phyloP scores from a whole-genome alignment of 2,329 filamentous ascomycete species.

The Calonectria honghensis region DNA sequence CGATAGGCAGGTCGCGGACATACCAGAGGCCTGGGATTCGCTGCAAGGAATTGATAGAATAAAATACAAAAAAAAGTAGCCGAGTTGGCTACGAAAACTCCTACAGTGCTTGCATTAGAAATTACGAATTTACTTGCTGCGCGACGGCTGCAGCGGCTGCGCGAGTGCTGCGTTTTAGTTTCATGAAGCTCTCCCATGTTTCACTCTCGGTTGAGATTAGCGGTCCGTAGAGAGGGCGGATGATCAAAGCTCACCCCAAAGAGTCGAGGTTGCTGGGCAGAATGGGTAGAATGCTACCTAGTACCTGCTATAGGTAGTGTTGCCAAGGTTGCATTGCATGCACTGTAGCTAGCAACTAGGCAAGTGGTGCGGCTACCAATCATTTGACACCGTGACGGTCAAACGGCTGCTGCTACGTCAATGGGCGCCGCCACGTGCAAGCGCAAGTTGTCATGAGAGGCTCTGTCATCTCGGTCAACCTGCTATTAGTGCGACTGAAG shows the following conservation, averaged over 20 bases:
- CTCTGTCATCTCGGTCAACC: not conserved
- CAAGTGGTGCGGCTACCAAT: slow-evolving; percentile 44
- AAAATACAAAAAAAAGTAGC: not conserved
- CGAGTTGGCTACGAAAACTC: not conserved
- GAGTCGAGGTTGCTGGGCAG: not conserved
- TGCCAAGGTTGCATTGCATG: slow-evolving; percentile 11
- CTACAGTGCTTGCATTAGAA: not conserved
- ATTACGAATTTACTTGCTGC: not conserved
- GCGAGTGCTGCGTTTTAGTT: slow-evolving; percentile 7
- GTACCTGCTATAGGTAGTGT: slow-evolving; percentile 2
- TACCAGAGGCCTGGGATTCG: slow-evolving; percentile 1
- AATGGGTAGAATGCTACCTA: not conserved
- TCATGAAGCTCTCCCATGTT: slow-evolving; percentile 8
- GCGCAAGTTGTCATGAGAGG: slow-evolving; percentile 36
- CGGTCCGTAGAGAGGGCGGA: not conserved
- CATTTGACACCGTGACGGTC: slow-evolving; percentile 48
- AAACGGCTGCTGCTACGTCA: not conserved
- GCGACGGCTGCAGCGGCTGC: slow-evolving; percentile 4
- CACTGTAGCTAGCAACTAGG: not conserved
- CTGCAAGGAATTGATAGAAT: not conserved
- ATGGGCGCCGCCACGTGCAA: slow-evolving; percentile 48
- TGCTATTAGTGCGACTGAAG: not conserved
- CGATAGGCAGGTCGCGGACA: not conserved
- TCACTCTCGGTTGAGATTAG: slow-evolving; percentile 8
- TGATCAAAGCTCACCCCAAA: not conserved